phyloP scores from a whole-genome alignment of 108 stramenopile species.

The Cylindrotheca fusiformis region DNA sequence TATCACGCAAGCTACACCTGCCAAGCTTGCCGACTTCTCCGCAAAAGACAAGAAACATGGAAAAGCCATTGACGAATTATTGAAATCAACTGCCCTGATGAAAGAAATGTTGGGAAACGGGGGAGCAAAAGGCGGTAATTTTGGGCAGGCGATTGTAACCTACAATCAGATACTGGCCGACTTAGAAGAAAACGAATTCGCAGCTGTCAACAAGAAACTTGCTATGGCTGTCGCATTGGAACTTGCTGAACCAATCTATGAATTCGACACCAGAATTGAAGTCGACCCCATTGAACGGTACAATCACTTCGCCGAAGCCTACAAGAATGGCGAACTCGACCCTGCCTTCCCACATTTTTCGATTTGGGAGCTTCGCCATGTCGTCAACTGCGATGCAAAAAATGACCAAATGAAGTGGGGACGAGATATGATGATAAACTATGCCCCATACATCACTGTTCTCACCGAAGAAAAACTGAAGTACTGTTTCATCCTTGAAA shows the following conservation, averaged over 20 bases:
- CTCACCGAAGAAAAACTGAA: conserved; percentile 19
- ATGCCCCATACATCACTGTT: conserved; percentile 40
- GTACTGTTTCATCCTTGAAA: conserved; percentile 36
- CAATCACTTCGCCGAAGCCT: conserved; percentile 47
- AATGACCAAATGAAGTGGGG: conserved; percentile 50
- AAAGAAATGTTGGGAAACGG: conserved; percentile 22
- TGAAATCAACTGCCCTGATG: conserved; percentile 18
- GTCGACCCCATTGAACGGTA: conserved; percentile 57
- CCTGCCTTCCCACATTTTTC: conserved; percentile 36
- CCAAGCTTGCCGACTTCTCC: conserved; percentile 14
- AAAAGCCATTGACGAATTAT: conserved; percentile 12
- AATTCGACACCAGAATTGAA: conserved; percentile 23
- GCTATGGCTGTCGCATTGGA: conserved; percentile 42
- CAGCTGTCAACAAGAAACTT: conserved; percentile 18
- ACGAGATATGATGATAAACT: conserved; percentile 41
- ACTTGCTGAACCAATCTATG: conserved; percentile 18
- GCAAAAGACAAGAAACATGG: conserved; percentile 10
- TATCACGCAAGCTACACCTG: conserved; percentile 12
- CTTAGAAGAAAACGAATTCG: conserved; percentile 11
- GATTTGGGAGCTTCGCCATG: conserved; percentile 42
- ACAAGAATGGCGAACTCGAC: conserved; percentile 46
- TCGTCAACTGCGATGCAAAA: conserved; percentile 41
- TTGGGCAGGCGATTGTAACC: conserved; percentile 28
- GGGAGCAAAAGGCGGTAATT: conserved; percentile 36
- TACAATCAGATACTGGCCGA: conserved; percentile 13